Evolutionary conservation across 805 yeast genomes (phyloP).

Genomic region (Millerozyma acaciae): DNA sequence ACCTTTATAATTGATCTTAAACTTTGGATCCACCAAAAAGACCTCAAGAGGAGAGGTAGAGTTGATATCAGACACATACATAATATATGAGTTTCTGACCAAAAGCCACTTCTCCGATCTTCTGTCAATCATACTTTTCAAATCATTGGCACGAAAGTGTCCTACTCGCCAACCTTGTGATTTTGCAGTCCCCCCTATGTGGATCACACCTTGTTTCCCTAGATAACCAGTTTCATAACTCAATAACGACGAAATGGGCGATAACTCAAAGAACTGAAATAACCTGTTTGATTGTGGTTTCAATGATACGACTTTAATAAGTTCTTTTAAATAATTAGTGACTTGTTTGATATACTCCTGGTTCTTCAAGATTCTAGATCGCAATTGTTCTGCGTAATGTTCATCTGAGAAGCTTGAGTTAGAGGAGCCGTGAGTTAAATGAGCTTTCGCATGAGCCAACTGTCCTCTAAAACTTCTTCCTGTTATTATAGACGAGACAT

Average conservation of each 20-base stretch:
- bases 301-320: constrained; percentile 57
- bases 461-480: constrained; percentile 21
- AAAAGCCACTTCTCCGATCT: constrained; percentile 92
- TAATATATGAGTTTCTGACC: constrained; percentile 77
- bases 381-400: constrained; percentile 29
- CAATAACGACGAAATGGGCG: constrained; percentile 79
- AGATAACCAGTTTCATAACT: constrained; percentile 76
- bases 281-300: constrained; percentile 79
- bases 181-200: constrained; percentile 76
- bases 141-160: constrained; percentile 74
- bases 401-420: constrained; percentile 17
- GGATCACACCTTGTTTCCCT: constrained; percentile 86
- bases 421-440: constrained; percentile 21
- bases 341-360: constrained; percentile 44
- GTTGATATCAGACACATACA: constrained; percentile 80
- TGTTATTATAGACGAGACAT: constrained; percentile 7
- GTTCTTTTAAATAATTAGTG: constrained; percentile 62
- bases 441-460: constrained; percentile 27
- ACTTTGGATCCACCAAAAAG: constrained; percentile 78
- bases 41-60: constrained; percentile 90
- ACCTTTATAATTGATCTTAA: constrained; percentile 53
- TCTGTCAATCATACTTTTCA: constrained; percentile 83
- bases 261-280: constrained; percentile 84
- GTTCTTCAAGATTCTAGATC: constrained; percentile 22
- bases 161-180: constrained; percentile 96